A percentile compares a stretch with the other conserved stretches of the same genome.
Conservation (phyloP, 2,329 filamentous ascomycete genomes). For the Knufia fluminis region DNA sequence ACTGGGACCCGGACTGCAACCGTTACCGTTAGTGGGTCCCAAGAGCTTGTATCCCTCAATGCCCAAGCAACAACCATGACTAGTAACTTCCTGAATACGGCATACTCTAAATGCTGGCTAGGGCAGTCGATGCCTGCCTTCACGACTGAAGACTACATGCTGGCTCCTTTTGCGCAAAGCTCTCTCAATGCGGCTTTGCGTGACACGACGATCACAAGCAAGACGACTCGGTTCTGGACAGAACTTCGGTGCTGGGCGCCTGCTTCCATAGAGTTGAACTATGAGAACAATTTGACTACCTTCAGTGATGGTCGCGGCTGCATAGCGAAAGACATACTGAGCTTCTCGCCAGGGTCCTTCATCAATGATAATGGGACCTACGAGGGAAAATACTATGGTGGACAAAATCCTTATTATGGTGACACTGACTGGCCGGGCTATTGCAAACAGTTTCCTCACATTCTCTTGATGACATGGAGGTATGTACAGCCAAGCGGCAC, state of each 20-base stretch:
- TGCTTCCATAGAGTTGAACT: background rate
- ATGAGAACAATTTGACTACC: background rate
- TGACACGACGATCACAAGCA: constrained; percentile 8
- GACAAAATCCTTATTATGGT: background rate
- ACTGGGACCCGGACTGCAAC: background rate
- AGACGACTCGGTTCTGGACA: constrained; percentile 28
- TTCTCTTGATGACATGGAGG: background rate
- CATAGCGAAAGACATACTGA: background rate
- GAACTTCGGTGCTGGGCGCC: constrained; percentile 23
- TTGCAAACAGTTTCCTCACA: background rate
- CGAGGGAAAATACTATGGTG: background rate
- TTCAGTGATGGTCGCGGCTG: constrained; percentile 11
- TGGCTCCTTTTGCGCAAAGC: constrained; percentile 12
- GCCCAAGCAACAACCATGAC: background rate
- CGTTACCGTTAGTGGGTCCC: too few species aligned
- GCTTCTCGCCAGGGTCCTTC: constrained; percentile 29
- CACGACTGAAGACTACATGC: constrained; percentile 10
- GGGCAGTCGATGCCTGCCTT: constrained; percentile 15
- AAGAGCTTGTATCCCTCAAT: background rate
- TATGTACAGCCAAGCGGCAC: background rate
- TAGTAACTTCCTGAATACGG: constrained; percentile 28
- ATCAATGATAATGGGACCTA: constrained; percentile 24
- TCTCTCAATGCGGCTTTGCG: background rate
- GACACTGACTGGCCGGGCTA: background rate
- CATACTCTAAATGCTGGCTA: constrained; percentile 35